Evolutionary conservation across 331 rosid genomes (phyloP).

Genomic region (Malus hybrid): DNA sequence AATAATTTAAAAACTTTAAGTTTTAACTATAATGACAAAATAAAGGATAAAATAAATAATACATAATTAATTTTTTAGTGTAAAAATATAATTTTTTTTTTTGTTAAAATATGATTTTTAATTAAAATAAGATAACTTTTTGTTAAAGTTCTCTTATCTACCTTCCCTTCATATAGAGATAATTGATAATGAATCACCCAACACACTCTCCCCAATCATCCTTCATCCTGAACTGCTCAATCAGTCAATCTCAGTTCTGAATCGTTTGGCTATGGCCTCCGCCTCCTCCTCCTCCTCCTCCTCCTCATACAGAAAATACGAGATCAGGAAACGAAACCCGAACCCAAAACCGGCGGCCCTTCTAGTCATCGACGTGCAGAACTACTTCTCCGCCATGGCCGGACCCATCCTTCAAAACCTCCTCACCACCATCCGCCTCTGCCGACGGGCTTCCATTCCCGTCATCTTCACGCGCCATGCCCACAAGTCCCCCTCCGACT

Average conservation of each 20-base stretch:
- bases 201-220: too few relatives aligned
- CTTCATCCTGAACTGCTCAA: neutral
- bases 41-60: too few relatives aligned
- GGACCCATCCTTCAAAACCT: constrained; percentile 38
- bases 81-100: too few relatives aligned
- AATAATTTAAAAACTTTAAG: too few relatives aligned
- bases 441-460: constrained; percentile 56
- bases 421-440: constrained; percentile 51
- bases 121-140: too few relatives aligned
- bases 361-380: constrained; percentile 57
- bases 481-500: constrained; percentile 38
- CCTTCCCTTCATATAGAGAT: too few relatives aligned
- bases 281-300: neutral
- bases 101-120: too few relatives aligned
- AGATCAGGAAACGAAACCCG: constrained; percentile 39
- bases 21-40: too few relatives aligned
- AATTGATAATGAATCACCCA: too few relatives aligned
- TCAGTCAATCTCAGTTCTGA: neutral
- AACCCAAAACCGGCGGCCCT: constrained; percentile 42
- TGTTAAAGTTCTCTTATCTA: too few relatives aligned
- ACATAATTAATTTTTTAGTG: too few relatives aligned
- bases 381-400: constrained; percentile 51
- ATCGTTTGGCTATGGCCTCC: neutral
- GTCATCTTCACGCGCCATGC: constrained; percentile 67
- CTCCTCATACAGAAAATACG: constrained; percentile 31